Base-by-base conservation (phyloP, 2,329 filamentous ascomycete genomes). In the Monosporascus sp. region DNA sequence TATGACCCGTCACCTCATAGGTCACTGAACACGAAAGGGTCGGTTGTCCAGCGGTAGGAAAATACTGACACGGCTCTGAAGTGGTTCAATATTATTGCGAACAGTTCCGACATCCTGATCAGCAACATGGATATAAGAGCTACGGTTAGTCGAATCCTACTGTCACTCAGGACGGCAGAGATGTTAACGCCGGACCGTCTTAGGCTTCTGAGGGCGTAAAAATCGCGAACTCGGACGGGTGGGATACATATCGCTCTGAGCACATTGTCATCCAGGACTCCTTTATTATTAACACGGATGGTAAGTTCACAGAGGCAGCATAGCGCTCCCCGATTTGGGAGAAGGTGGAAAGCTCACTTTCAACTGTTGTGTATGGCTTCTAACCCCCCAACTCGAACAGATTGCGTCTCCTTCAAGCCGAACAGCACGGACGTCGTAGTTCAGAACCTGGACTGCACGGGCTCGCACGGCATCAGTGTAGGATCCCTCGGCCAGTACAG, bases 401-500 rank as follows among this genome's bases (percentile, higher is more conserved):
- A 90, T 64, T 89, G 86, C 55, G 83, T 89, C 14, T 84, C 84
- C 0, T 89, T 89, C 76, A 89, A 89, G 68, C 85, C 85, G 18
- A 89, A 89, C 66, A 84, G 79, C 60, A 88, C 84, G 44, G 78
- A 87, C 57, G 80, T 89, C 7, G 67, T 89, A 4, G 79, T 89
- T 5, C 84, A 89, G 64, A 83, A 84, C 56, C 70, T 89, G 4
- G 70, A 74, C 54, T 89, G 86, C 69, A 85, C 85, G 61, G 84
- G 85, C 36, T 87, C 83, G 3, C 86, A 89, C 62, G 86, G 86
- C 39, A 88, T 89, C 58, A 84, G 80, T 9, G 84, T 89, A n/a
- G 86, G 86, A 7, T 87, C 83, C 0, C 72, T 89, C 0, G 86
- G 86, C 22, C 85, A 89, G 67, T 89, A 89, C 62, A 60, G 71